Conservation (phyloP, 495 filamentous ascomycete genomes). For the Penicillium roqueforti region DNA sequence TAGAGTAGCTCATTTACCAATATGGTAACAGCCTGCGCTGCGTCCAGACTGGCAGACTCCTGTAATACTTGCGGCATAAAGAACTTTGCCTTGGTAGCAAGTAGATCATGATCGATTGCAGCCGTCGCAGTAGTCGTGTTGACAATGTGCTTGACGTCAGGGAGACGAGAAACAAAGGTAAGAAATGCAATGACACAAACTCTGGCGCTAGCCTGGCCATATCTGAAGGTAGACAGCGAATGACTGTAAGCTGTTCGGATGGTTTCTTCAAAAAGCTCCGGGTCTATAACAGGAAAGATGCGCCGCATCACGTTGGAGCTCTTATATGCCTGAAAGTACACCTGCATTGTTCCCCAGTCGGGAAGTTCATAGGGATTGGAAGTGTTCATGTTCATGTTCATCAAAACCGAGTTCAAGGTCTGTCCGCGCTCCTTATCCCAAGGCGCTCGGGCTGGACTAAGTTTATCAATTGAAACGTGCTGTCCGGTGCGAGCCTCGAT, state of each 20-base stretch:
- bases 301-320: constrained; percentile 30
- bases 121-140: not conserved
- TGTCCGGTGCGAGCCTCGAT: constrained; percentile 46
- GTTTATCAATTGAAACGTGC: constrained; percentile 31
- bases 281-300: constrained; percentile 43
- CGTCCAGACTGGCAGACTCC: constrained; percentile 35
- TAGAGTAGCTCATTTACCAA: constrained; percentile 31
- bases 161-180: constrained; percentile 32
- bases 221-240: constrained; percentile 4
- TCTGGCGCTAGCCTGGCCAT: constrained; percentile 26
- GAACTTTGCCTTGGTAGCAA: constrained; percentile 35
- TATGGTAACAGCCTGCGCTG: constrained; percentile 42
- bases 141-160: constrained; percentile 12
- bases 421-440: constrained; percentile 35
- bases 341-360: constrained; percentile 16
- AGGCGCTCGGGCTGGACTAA: constrained; percentile 30
- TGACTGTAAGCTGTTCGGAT: constrained; percentile 39
- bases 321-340: constrained; percentile 26
- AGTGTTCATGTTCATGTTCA: constrained; percentile 19
- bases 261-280: constrained; percentile 37
- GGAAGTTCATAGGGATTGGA: constrained; percentile 30
- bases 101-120: constrained; percentile 33
- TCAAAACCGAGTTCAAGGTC: constrained; percentile 23
- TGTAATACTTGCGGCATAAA: constrained; percentile 41
- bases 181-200: constrained; percentile 47